Evolutionary conservation across 495 filamentous ascomycete genomes (phyloP).

Genomic region (Penicillium diatomitis): DNA sequence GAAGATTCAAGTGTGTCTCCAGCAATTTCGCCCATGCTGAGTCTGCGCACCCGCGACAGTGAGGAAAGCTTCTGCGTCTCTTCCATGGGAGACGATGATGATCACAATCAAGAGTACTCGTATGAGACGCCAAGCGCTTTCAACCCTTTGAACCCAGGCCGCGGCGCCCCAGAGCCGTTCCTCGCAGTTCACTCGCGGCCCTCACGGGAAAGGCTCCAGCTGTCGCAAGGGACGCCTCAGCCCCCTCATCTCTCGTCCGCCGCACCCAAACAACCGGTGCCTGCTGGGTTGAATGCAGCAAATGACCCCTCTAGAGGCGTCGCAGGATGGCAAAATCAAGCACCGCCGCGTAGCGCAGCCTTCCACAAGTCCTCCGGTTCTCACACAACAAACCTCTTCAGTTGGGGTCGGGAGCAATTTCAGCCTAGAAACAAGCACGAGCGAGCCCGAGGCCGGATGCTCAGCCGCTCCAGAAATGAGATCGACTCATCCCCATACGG

Average conservation of each 20-base stretch:
- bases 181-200: neutral
- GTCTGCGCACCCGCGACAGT: conserved; percentile 9
- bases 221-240: too few species aligned
- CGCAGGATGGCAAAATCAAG: conserved; percentile 18
- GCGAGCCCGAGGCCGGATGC: conserved; percentile 20
- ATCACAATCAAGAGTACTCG: conserved; percentile 7
- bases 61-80: conserved; percentile 37
- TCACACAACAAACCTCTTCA: conserved; percentile 17
- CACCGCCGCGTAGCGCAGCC: conserved; percentile 11
- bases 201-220: neutral
- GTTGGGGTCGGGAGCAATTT: conserved; percentile 27
- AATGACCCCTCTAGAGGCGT: conserved; percentile 36
- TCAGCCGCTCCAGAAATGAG: conserved; percentile 19
- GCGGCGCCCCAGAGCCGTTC: conserved; percentile 2
- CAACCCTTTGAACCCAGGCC: neutral
- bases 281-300: conserved; percentile 41
- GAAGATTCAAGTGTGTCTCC: conserved; percentile 35
- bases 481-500: neutral
- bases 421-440: conserved; percentile 20
- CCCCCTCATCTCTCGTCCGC: too few species aligned
- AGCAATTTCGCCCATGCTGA: conserved; percentile 27
- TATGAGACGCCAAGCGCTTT: conserved; percentile 2
- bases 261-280: conserved; percentile 9
- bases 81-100: conserved; percentile 28
- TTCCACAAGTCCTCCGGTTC: conserved; percentile 17